Evolutionary conservation across 1,284 basidiomycete species (phyloP).

Genomic region (Phylloporus gajari): DNA sequence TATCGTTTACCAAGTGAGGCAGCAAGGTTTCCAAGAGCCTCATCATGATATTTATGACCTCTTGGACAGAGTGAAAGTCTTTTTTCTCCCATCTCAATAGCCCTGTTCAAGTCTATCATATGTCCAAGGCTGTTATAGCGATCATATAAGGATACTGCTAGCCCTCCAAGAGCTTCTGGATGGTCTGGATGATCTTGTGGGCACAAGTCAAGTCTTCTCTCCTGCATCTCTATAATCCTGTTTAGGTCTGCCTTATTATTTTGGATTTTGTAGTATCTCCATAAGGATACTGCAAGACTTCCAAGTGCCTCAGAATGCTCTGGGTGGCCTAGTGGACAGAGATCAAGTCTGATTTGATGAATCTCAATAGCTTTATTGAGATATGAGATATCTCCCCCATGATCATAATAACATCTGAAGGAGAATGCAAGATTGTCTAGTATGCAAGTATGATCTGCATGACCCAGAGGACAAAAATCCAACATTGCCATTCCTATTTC

Average conservation of each 20-base stretch:
- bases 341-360: not conserved
- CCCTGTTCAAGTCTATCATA: not conserved
- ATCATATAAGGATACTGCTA: not conserved
- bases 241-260: not conserved
- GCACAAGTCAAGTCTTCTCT: not conserved
- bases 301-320: not conserved
- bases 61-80: not conserved
- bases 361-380: not conserved
- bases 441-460: too few species aligned
- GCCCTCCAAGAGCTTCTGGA: not conserved
- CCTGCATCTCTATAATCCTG: not conserved
- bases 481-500: too few species aligned
- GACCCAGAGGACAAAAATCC: too few species aligned
- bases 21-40: not conserved
- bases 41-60: not conserved
- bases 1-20: fast-evolving
- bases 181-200: not conserved
- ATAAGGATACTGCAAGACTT: not conserved
- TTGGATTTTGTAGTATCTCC: not conserved
- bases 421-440: too few species aligned
- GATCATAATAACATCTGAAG: too few species aligned
- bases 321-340: not conserved
- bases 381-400: not conserved
- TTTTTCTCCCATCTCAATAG: not conserved
- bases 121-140: not conserved